Evolutionary conservation across 768 basidiomycete genomes (phyloP), one percentile per base, ranked within the genome.

Genomic region (Russula sp.): DNA sequence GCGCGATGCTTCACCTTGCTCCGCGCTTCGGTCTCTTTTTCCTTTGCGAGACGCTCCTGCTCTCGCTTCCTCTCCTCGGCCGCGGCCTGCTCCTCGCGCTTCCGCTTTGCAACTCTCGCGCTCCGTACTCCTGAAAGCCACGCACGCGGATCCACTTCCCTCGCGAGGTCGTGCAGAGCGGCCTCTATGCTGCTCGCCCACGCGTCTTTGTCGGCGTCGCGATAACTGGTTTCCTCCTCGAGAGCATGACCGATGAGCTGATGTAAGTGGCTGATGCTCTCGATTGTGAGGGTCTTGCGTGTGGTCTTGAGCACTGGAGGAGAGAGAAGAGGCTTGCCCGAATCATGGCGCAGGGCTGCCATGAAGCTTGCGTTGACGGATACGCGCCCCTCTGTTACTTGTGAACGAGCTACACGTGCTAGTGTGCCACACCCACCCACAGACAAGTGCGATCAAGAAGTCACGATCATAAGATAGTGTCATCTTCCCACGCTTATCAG

Each of bases 91-190:
- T 60, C 52, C 35, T 52, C 18, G 16, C 55, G 42, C 51, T 61
- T 55, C 40, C 55, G 55, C 27, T 45, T 37, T 32, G 49, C 58
- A 9, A 20, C 35, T 61, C 47, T 59, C 47, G 67, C 62, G 14
- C 40, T 52, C 13, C 60, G 55, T 18, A 68, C 52, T 1, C 62
- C 67, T 0, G 62, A 35, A 18, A 68, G 13, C 67, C 67, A 68
- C 16, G 27, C 59, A 4, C 62, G 61, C 11, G 40, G 40, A 13
- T 59, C 27, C 1, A 63, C 59, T 0, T 59, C 55, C n/a, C 52
- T 47, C 8, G 55, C 67, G 40, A 68, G 55, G 18, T 60, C 47
- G 18, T 56, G 35, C 39, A 68, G 37, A n/a, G 67, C 65, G 18
- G 40, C 42, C 37, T 60, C 59, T 31, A 68, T 50, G 18, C 27